Conservation (phyloP, 2,329 filamentous ascomycete genomes). For the Colletotrichum incanum region DNA sequence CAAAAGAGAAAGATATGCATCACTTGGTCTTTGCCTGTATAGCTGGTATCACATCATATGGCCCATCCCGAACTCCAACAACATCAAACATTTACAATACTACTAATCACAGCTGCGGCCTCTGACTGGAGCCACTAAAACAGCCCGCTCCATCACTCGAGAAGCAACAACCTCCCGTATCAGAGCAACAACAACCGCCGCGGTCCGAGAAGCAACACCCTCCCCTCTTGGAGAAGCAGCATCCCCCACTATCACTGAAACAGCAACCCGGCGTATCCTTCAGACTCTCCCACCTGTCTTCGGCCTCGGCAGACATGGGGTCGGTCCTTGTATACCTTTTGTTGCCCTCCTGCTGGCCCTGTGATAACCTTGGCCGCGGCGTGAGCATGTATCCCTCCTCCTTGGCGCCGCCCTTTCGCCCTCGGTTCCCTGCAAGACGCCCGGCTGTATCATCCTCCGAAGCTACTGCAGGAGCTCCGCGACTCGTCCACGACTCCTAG, state of each 20-base stretch:
- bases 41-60: not conserved
- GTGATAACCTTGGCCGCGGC: not conserved
- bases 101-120: not conserved
- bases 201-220: constrained; percentile 19
- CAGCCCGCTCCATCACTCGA: constrained; percentile 14
- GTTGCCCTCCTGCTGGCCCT: not conserved
- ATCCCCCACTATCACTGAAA: not conserved
- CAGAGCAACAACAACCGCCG: constrained; percentile 13
- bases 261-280: not conserved
- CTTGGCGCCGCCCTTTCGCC: not conserved
- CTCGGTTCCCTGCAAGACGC: not conserved
- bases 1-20: not conserved
- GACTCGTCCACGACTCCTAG: not conserved
- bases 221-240: constrained; percentile 25
- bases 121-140: not conserved
- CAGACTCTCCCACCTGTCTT: constrained; percentile 5
- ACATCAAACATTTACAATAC: not conserved
- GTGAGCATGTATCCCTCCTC: not conserved
- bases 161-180: not conserved
- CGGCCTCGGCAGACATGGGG: constrained; percentile 5
- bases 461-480: constrained; percentile 18
- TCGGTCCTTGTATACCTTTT: not conserved
- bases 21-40: not conserved
- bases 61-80: not conserved
- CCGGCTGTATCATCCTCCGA: not conserved